Percentiles rank a stretch among this genome's conserved stretches.
phyloP scores from a whole-genome alignment of 495 filamentous ascomycete genomes.

The Clavariopsis aquatica region DNA sequence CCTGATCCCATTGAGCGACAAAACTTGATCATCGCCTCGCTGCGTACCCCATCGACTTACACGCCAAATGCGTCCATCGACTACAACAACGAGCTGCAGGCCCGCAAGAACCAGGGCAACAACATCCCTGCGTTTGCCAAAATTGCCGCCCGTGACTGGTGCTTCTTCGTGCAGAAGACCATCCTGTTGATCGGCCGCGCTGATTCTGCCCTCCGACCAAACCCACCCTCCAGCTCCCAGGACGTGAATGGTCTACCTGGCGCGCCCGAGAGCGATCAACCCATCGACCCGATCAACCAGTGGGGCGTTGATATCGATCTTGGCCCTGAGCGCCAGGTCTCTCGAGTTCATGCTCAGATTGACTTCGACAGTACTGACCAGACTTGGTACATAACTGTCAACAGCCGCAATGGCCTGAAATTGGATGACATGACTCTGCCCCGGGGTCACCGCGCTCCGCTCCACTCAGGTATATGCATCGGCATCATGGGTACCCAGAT shows the following conservation, averaged over 20 bases:
- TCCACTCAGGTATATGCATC: constrained; percentile 83
- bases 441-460: constrained; percentile 60
- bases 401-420: constrained; percentile 86
- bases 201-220: constrained; percentile 19
- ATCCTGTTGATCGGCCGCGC: constrained; percentile 72
- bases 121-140: constrained; percentile 77
- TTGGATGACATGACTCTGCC: constrained; percentile 71
- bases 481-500: constrained; percentile 91
- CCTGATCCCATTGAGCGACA: constrained; percentile 30
- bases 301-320: constrained; percentile 82
- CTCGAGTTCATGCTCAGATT: constrained; percentile 82
- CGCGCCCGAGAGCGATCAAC: constrained; percentile 10
- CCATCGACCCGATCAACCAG: constrained; percentile 46
- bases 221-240: constrained; percentile 20
- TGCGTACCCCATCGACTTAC: constrained; percentile 28
- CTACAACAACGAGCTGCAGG: constrained; percentile 38
- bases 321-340: constrained; percentile 89
- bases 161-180: constrained; percentile 83
- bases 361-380: constrained; percentile 68
- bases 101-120: constrained; percentile 24
- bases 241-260: constrained; percentile 20
- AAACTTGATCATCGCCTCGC: constrained; percentile 32
- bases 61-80: constrained; percentile 32
- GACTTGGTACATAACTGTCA: constrained; percentile 79
- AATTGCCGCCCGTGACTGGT: constrained; percentile 89